Percentiles rank a stretch among this genome's conserved stretches.
Conservation (phyloP, 139 green algal species). For the Picochlorum sp. region DNA sequence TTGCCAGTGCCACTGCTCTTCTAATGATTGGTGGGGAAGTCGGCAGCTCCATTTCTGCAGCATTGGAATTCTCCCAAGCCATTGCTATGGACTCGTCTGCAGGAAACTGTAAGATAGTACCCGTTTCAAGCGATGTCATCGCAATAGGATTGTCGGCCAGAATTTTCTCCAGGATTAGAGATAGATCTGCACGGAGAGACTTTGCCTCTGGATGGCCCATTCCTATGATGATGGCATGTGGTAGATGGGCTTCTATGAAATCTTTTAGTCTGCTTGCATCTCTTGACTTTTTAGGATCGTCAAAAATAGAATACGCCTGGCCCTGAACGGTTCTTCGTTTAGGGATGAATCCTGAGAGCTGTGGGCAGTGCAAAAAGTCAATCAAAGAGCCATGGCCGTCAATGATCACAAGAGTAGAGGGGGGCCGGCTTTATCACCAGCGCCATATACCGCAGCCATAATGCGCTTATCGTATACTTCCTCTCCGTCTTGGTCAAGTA, state of each 20-base stretch:
- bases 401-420: slow-evolving; percentile 67
- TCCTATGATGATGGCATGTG: slow-evolving; percentile 73
- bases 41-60: slow-evolving; percentile 54
- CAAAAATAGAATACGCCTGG: slow-evolving; percentile 28
- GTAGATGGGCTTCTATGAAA: slow-evolving; percentile 69
- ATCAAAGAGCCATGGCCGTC: slow-evolving; percentile 34
- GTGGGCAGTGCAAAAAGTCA: slow-evolving; percentile 30
- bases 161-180: slow-evolving; percentile 44
- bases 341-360: slow-evolving; percentile 13
- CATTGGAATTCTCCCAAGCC: slow-evolving; percentile 64
- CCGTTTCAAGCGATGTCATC: slow-evolving; percentile 27
- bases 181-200: slow-evolving; percentile 57
- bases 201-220: slow-evolving; percentile 35
- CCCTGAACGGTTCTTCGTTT: background rate
- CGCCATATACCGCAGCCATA: slow-evolving; percentile 58
- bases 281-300: slow-evolving; percentile 38
- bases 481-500: slow-evolving; percentile 23
- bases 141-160: slow-evolving; percentile 39
- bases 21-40: slow-evolving; percentile 55
- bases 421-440: slow-evolving; percentile 28
- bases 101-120: slow-evolving; percentile 46
- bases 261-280: slow-evolving; percentile 38
- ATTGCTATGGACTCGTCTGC: slow-evolving; percentile 61
- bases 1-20: slow-evolving; percentile 71
- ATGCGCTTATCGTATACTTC: slow-evolving; percentile 42